Evolutionary conservation across 306 rosid species (phyloP), one percentile per base, ranked within the genome.

Genomic region (Cotoneaster glaucophyllus): DNA sequence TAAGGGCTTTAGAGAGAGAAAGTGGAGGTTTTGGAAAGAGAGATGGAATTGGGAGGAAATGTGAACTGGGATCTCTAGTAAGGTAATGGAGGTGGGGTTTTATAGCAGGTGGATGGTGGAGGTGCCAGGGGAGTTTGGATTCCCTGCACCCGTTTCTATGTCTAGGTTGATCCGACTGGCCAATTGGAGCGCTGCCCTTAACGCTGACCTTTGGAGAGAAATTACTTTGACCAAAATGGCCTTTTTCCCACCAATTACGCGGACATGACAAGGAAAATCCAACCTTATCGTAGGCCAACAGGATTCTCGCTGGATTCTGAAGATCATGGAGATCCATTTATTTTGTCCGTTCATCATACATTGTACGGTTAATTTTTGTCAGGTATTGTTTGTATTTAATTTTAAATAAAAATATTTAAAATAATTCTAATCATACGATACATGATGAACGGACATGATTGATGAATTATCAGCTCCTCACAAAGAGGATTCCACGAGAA

Each of bases 81-180:
- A 56, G 6, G 14, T 3, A 10, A 56, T n/a, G 9, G 8, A 21
- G 37, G 63, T 37, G 22, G 68, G 43, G 0, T 48, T 81, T 19
- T 77, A 82, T 82, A 74, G 77, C 44, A 28, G 12, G 29, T 61
- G 43, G 77, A 73, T 2, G 17, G 66, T 71, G 76, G 58, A 56
- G 41, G 61, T 41, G 22, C 22, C 4, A 25, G 13, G 56, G 65
- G 59, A 45, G 28, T 25, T 44, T 14, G 26, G 18, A 71, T 72
- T 34, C 5, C 13, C 78, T 76, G 12, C 78, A 32, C 22, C 50
- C 10, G 13, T 6, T 12, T n/a, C 15, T 22, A 4, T 58, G 56
- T 17, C 32, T 18, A 0, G 53, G 8, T 7, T 24, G 25, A 54
- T 22, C 29, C 37, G 12, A 71, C 1, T 19, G 29, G 56, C 77